A percentile compares a stretch with the other conserved stretches of the same genome.
phyloP scores from a whole-genome alignment of 2,329 filamentous ascomycete genomes.

The Exserohilum rostratum region DNA sequence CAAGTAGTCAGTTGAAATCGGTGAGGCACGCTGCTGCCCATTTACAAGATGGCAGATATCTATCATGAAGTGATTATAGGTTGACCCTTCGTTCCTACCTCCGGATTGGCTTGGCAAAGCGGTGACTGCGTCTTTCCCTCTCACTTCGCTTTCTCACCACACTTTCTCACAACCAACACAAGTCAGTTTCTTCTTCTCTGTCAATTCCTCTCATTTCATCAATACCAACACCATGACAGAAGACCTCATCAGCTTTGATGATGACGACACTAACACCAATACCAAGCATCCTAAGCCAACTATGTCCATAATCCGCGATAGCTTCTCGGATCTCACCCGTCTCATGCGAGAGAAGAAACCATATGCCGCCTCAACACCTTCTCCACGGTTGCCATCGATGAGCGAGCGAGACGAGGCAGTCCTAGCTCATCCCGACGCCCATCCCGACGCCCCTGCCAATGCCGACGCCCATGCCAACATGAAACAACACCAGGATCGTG shows the following conservation, averaged over 20 bases:
- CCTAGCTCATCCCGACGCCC: too few species aligned
- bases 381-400: background rate
- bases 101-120: constrained; percentile 7
- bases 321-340: constrained; percentile 23
- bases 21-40: too few species aligned
- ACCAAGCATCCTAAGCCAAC: too few species aligned
- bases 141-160: too few species aligned
- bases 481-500: too few species aligned
- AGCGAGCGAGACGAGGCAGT: too few species aligned
- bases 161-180: too few species aligned
- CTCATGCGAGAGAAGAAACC: constrained; percentile 29
- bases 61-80: background rate
- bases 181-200: too few species aligned
- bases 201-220: background rate
- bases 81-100: background rate
- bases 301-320: constrained; percentile 13
- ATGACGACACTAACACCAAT: background rate
- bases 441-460: too few species aligned
- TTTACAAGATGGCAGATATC: too few species aligned
- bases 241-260: constrained; percentile 19
- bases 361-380: constrained; percentile 5
- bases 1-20: too few species aligned
- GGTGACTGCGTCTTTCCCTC: constrained; percentile 1
- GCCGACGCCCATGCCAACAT: too few species aligned
- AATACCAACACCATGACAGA: background rate